Evolutionary conservation across 2,329 filamentous ascomycete species (phyloP).

Genomic region (Sordariomycetes sp.): DNA sequence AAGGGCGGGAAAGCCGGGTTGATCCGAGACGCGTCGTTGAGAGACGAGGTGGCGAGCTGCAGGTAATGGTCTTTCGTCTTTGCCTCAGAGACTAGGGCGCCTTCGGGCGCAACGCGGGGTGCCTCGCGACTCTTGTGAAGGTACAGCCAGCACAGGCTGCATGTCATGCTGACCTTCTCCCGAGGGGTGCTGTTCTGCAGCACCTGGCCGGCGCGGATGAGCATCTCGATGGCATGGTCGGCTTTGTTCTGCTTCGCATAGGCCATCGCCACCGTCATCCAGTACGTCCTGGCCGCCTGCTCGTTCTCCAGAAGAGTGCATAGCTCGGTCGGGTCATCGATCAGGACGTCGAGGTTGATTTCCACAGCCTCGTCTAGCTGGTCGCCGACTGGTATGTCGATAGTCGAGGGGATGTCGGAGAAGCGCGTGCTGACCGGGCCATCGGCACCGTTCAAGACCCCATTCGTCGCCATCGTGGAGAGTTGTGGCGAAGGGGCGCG

Average conservation of each 20-base stretch:
- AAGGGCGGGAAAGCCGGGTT: slow-evolving; percentile 87
- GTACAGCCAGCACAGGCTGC: slow-evolving; percentile 82
- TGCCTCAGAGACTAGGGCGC: slow-evolving; percentile 51
- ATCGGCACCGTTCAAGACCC: slow-evolving; percentile 23
- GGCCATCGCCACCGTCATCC: slow-evolving; percentile 95
- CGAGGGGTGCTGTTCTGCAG: slow-evolving; percentile 58
- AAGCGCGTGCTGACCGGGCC: slow-evolving; percentile 41
- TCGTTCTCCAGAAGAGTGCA: slow-evolving; percentile 94
- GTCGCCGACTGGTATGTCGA: slow-evolving; percentile 54
- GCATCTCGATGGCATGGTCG: slow-evolving; percentile 66
- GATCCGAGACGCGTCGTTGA: slow-evolving; percentile 92
- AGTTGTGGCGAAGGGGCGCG: not conserved
- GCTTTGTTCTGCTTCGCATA: slow-evolving; percentile 94
- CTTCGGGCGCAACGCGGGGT: slow-evolving; percentile 47
- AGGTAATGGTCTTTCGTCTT: slow-evolving; percentile 92
- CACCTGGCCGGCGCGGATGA: slow-evolving; percentile 61
- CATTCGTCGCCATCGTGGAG: slow-evolving; percentile 19
- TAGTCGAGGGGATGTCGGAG: slow-evolving; percentile 49
- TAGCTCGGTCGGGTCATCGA: slow-evolving; percentile 88
- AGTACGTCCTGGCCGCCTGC: slow-evolving; percentile 78
- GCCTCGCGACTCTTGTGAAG: slow-evolving; percentile 81
- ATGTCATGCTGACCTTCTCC: slow-evolving; percentile 75
- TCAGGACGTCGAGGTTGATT: slow-evolving; percentile 79
- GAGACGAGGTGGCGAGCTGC: slow-evolving; percentile 73
- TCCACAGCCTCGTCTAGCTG: slow-evolving; percentile 69